These are phyloP conservation scores for Calonectria crousiana DNA, from an alignment of 2,329 filamentous ascomycete genomes.

Conservation along the genomic window DNA sequence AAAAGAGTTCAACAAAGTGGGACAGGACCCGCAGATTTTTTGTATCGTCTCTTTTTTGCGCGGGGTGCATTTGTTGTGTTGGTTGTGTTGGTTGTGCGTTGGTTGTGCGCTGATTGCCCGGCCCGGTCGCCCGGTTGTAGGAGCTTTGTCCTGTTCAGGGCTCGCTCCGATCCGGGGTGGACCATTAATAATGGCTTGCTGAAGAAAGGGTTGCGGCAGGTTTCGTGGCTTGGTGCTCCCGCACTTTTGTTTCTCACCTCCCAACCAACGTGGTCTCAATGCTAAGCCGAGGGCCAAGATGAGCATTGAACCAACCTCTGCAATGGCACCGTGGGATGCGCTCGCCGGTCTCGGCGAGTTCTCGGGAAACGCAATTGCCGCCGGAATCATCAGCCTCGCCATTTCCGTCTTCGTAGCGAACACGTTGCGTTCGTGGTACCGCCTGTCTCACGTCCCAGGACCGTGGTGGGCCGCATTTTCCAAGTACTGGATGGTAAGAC, in stretches of 20 bases:
- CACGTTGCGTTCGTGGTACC: not conserved
- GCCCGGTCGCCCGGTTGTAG: not conserved
- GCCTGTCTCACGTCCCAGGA: not conserved
- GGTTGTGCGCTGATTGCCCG: not conserved
- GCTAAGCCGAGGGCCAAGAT: not conserved
- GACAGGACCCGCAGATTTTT: not conserved
- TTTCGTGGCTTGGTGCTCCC: not conserved
- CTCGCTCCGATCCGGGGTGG: not conserved
- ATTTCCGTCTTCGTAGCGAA: not conserved
- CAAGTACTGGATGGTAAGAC: not conserved
- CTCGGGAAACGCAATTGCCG: not conserved
- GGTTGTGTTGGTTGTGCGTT: not conserved
- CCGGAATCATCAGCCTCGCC: too few species aligned
- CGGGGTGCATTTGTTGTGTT: not conserved
- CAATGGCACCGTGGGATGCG: not conserved
- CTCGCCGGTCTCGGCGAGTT: not conserved
- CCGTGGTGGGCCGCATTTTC: not conserved
- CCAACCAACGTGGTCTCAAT: not conserved
- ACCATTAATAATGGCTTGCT: not conserved
- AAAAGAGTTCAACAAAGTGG: not conserved
- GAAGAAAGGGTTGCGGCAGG: not conserved
- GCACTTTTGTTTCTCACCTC: not conserved
- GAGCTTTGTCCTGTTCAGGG: not conserved
- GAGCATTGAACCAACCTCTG: not conserved
- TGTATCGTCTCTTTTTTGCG: not conserved